phyloP scores from a whole-genome alignment of 108 stramenopile genomes.

The Cyclotella baltica region DNA sequence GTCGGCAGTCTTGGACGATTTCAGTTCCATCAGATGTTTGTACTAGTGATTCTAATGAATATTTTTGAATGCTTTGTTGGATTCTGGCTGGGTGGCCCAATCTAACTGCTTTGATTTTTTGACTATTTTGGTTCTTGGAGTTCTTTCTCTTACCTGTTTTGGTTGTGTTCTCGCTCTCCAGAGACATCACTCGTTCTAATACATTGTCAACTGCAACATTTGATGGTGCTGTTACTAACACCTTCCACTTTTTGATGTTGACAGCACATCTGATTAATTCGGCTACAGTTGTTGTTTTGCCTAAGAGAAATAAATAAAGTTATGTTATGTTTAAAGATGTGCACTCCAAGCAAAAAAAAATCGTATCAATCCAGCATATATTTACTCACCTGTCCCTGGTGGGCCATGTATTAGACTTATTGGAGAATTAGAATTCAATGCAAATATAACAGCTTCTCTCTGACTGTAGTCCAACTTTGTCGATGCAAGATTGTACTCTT shows the following conservation, averaged over 20 bases:
- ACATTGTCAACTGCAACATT: conserved; percentile 99
- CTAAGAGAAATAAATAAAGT: conserved; percentile 30
- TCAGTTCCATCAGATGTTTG: conserved; percentile 93
- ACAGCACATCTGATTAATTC: conserved; percentile 92
- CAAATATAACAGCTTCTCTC: conserved; percentile 77
- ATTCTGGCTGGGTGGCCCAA: conserved; percentile 97
- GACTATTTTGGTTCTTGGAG: conserved; percentile 26
- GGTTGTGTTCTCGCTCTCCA: conserved; percentile 30
- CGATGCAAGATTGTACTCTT: conserved; percentile 37
- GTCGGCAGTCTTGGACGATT: conserved; percentile 91
- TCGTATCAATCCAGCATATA: no score
- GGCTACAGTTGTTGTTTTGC: conserved; percentile 88
- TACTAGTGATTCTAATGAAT: conserved; percentile 94
- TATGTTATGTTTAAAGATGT: background rate
- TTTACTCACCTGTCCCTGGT: conserved; percentile 73
- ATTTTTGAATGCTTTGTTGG: conserved; percentile 72
- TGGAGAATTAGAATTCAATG: conserved; percentile 58
- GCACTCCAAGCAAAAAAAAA: background rate
- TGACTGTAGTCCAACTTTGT: conserved; percentile 77
- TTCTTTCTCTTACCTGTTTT: conserved; percentile 14
- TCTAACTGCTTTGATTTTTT: conserved; percentile 78
- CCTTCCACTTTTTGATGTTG: conserved; percentile 63
- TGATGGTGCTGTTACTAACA: conserved; percentile 97
- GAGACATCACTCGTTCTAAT: conserved; percentile 82
- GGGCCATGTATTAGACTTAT: conserved; percentile 87